phyloP scores from a whole-genome alignment of 2,329 filamentous ascomycete genomes.

The Tympanopsis confertula region DNA sequence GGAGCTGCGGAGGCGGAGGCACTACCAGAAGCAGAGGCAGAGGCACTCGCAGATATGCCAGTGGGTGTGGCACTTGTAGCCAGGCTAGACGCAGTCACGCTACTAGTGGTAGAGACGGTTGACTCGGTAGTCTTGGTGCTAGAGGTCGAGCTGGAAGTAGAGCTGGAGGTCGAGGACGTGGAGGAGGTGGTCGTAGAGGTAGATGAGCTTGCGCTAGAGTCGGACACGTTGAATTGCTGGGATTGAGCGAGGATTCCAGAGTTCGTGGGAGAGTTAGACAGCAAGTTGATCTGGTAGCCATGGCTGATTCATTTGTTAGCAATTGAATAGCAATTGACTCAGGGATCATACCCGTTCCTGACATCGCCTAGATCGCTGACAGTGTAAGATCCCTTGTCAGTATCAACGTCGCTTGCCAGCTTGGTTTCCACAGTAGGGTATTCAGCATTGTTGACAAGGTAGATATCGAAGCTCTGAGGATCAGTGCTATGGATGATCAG shows the following conservation, averaged over 20 bases:
- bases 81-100: no score
- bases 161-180: conserved; percentile 9
- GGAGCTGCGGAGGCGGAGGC: no score
- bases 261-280: conserved; percentile 16
- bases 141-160: conserved; percentile 4
- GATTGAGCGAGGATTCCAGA: conserved; percentile 26
- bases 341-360: not conserved
- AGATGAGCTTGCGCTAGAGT: conserved; percentile 8
- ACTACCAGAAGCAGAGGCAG: no score
- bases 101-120: not conserved
- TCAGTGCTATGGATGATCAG: conserved; percentile 20
- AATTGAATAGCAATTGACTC: not conserved
- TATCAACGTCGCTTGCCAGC: conserved; percentile 21
- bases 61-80: no score
- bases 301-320: conserved; percentile 6
- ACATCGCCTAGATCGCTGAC: conserved; percentile 15
- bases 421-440: conserved; percentile 17
- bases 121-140: conserved; percentile 1
- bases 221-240: conserved; percentile 9
- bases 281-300: conserved; percentile 27
- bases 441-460: conserved; percentile 24
- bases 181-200: conserved; percentile 16
- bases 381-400: conserved; percentile 18
- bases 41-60: no score
- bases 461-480: conserved; percentile 22